Base-by-base conservation (phyloP, 129 eudicot species). In the Tagetes erecta region DNA sequence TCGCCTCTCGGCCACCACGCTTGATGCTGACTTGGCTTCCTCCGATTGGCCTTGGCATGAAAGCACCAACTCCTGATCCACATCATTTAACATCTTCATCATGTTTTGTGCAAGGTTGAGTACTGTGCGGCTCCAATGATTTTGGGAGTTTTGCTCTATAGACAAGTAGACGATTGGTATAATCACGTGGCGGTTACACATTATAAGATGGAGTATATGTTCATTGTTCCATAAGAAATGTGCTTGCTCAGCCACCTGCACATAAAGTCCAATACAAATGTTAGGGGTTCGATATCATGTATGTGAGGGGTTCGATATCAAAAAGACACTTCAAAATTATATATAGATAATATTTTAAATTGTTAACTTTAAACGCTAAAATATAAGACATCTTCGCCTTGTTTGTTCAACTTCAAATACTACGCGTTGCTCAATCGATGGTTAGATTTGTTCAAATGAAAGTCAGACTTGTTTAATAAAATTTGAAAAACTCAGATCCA, bases 111-210 rank as follows among this genome's bases (percentile, higher is more conserved):
- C 87, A 37, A 86, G 76, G 84, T 79, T 85, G 52, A 85, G 80
- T 45, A 88, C 95, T 3, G 95, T 80, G 45, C 82, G 84, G 83
- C 87, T 83, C 88, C 95, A 85, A 75, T 88, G 95, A 44, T 76
- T 81, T 53, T 64, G 72, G n/a, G 86, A 78, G 80, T 83, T 85
- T n/a, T 77, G 68, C 70, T 88, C 90, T 51, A 88, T 71, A 47
- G 86, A 83, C 39, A 90, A 72, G 74, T 81, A 76, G 65, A 85
- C 73, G 36, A 88, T 78, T 1, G 95, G 95, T 81, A 88, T 80
- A 2, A 88, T 85, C 78, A 81, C 87, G 14, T 83, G 85, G n/a
- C 90, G 71, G 66, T 88, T 83, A 37, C 83, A 85, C 72, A 74
- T 80, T 31, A 85, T 78, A 4, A 88, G 90, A 31, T 83, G 80